Evolutionary conservation across 2,329 filamentous ascomycete genomes (phyloP).

Genomic region (Trichoderma oligosporum): DNA sequence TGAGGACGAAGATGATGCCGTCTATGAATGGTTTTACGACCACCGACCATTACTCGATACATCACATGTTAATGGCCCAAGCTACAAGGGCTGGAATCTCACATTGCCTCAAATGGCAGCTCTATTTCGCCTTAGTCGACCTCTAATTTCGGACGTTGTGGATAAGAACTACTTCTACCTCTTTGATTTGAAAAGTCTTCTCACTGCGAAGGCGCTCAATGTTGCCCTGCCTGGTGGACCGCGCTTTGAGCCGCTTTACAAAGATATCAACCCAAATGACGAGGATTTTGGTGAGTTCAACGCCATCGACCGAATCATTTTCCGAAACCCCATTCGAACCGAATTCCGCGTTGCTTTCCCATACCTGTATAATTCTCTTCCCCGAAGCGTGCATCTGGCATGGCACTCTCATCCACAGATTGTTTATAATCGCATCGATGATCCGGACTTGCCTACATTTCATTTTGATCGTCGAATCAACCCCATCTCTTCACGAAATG

Average conservation of each 20-base stretch:
- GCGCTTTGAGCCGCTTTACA: constrained; percentile 94
- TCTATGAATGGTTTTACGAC: constrained; percentile 97
- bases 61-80: constrained; percentile 89
- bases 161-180: constrained; percentile 98
- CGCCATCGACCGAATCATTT: constrained; percentile 98
- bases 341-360: constrained; percentile 95
- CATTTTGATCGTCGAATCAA: constrained; percentile 98
- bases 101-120: constrained; percentile 93
- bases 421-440: constrained; percentile 84
- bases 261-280: constrained; percentile 97
- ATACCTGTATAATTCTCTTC: constrained; percentile 93
- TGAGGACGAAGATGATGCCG: constrained; percentile 83
- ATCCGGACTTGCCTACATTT: constrained; percentile 86
- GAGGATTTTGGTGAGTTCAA: constrained; percentile 99
- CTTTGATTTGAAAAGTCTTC: constrained; percentile 90
- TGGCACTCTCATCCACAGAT: constrained; percentile 94
- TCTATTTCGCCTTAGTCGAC: constrained; percentile 85
- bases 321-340: constrained; percentile 88
- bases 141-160: constrained; percentile 83
- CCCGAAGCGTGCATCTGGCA: constrained; percentile 84
- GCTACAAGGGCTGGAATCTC: constrained; percentile 95
- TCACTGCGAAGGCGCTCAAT: constrained; percentile 94
- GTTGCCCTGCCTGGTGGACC: constrained; percentile 97
- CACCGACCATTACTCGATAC: constrained; percentile 88
- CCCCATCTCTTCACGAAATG: constrained; percentile 90